A percentile compares a stretch with the other conserved stretches of the same genome.
phyloP scores from a whole-genome alignment of 1,284 basidiomycete species.

The Ganoderma sp. region DNA sequence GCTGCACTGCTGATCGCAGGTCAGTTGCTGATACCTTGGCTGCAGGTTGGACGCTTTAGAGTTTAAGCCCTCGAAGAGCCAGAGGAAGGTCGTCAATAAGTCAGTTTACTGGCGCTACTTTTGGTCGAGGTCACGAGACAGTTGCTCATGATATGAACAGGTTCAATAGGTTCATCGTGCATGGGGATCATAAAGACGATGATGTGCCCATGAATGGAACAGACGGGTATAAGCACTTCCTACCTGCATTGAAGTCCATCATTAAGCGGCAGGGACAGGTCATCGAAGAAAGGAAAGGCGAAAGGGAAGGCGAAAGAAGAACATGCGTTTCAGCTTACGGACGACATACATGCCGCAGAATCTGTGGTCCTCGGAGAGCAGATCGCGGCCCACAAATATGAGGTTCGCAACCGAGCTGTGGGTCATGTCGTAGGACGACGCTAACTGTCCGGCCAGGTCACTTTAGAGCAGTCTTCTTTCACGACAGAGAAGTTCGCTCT shows the following conservation, averaged over 20 bases:
- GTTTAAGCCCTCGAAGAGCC: conserved; percentile 82
- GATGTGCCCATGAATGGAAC: conserved; percentile 34
- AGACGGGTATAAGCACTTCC: conserved; percentile 3
- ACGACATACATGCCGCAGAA: conserved; percentile 57
- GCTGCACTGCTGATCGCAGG: no score
- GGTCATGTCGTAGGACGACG: background rate
- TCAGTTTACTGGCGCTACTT: conserved; percentile 36
- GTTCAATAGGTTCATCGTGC: conserved; percentile 78
- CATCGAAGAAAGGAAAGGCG: background rate
- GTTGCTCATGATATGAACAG: conserved; percentile 44
- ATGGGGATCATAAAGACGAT: conserved; percentile 50
- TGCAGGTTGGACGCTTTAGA: conserved; percentile 69
- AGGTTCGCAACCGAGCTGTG: conserved; percentile 47
- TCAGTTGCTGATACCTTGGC: conserved; percentile 3
- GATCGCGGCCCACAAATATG: conserved; percentile 50
- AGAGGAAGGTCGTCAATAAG: conserved; percentile 79
- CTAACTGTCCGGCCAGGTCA: conserved; percentile 53
- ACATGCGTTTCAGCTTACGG: conserved; percentile 45
- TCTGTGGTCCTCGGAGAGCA: conserved; percentile 34
- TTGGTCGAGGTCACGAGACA: conserved; percentile 40
- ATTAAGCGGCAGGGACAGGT: background rate
- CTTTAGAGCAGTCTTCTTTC: conserved; percentile 75
- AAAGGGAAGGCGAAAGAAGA: conserved; percentile 18
- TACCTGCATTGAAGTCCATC: background rate
- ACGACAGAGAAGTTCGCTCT: conserved; percentile 83